Base-by-base conservation (phyloP, 208 protist genomes). In the Crithidia bombi region DNA sequence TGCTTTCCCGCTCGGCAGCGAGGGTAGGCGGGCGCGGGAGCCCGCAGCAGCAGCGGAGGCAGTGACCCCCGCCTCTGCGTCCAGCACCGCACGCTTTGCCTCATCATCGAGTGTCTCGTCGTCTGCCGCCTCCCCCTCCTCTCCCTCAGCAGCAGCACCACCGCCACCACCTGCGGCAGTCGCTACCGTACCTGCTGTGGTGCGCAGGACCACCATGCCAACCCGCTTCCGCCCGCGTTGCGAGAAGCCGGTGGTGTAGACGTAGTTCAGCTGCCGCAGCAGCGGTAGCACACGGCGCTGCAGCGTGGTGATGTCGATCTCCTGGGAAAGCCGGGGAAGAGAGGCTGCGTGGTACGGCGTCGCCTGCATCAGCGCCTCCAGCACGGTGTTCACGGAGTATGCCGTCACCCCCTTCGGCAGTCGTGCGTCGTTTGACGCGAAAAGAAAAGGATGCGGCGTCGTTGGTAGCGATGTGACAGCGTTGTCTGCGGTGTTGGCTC, bases 161-260 rank as follows among this genome's bases (percentile, higher is more conserved):
- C n/a, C n/a, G n/a, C n/a, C n/a, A n/a, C n/a, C n/a, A n/a, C n/a
- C n/a, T n/a, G n/a, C n/a, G n/a, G 44, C 7, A 17, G 38, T 43
- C 14, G 38, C 38, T 43, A 7, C 14, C 14, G 38, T 43, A 17
- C 26, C 49, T 57, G 36, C 21, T 26, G 3, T 70, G 62, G 67
- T 54, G 15, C 67, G 46, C 41, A 92, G 70, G 2, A 72, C 73
- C 21, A 96, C 81, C 55, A 96, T 77, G 46, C 89, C 91, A 28
- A 92, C 51, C 25, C 89, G 88, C 47, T 52, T 46, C 25, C 50
- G 63, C 9, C 76, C 70, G 5, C 69, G 62, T 30, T 67, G 52
- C 1, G 70, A 78, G 25, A 84, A 44, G 12, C 86, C 87, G 9
- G 85, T 92, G 4, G 87, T 93, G 52, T 68, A 59, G 15, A 93